Conservation (phyloP, 1,284 basidiomycete species). For the Austroboletus niveus region DNA sequence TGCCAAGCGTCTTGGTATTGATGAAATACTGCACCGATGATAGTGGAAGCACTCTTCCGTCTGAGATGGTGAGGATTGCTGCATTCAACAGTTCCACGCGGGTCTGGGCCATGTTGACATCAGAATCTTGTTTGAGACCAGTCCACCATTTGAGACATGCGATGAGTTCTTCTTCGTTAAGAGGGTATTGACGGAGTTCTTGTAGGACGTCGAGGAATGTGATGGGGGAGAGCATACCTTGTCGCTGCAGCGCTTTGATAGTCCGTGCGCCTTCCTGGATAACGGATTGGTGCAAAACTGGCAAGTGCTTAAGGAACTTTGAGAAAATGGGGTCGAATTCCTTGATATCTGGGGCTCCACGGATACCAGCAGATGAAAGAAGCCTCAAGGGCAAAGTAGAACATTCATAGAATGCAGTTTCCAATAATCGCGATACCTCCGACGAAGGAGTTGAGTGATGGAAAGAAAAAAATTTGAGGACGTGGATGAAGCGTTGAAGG, state of each 20-base stretch:
- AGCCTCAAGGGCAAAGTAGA: conserved; percentile 59
- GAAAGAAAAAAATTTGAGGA: conserved; percentile 89
- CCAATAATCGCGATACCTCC: conserved; percentile 78
- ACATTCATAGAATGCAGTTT: conserved; percentile 82
- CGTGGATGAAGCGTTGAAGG: conserved; percentile 72
- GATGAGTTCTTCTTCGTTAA: conserved; percentile 74
- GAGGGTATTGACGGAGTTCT: conserved; percentile 74
- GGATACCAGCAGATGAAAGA: conserved; percentile 79
- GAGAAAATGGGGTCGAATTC: conserved; percentile 75
- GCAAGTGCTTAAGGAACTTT: conserved; percentile 79
- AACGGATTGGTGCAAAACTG: conserved; percentile 71
- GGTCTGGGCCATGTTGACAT: conserved; percentile 42
- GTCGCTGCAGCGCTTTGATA: conserved; percentile 63
- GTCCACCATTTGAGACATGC: conserved; percentile 93
- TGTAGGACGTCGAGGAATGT: conserved; percentile 83
- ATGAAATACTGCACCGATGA: conserved; percentile 72
- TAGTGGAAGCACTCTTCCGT: conserved; percentile 60
- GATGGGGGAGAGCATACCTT: conserved; percentile 78
- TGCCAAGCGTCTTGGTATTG: conserved; percentile 61
- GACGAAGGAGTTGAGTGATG: conserved; percentile 83
- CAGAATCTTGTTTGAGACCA: conserved; percentile 50
- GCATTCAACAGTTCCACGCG: conserved; percentile 68
- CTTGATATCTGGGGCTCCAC: conserved; percentile 69
- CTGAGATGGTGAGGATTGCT: conserved; percentile 55
- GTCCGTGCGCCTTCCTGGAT: conserved; percentile 64